Base-by-base conservation (phyloP, 2,329 filamentous ascomycete species). In the Colletotrichum liriopes region DNA sequence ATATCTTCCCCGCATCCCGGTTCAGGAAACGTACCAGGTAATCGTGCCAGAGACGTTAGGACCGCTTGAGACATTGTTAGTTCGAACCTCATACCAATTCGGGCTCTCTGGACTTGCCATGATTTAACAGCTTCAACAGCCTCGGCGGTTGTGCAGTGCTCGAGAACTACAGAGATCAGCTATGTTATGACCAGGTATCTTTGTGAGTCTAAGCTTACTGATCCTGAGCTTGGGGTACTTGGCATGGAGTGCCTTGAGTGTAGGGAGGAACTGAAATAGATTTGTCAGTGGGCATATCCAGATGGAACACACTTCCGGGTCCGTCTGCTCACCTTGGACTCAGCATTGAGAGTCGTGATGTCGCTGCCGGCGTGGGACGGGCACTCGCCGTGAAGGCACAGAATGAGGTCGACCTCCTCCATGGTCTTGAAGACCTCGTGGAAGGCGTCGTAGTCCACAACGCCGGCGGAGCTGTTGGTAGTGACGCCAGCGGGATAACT, bases 341-440 rank as follows among this genome's bases (percentile, higher is more conserved):
- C 93, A 26, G 92, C 92, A 77, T 92, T 93, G 74, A 94, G 84
- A 39, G 90, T 86, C 0, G 88, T 90, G 71, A 89, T 84, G 52
- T 83, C 79, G 59, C 80, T 78, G 3, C 74, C 76, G 16, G 78
- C 77, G 65, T 81, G 79, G 37, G 79, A 81, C 8, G 84, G 92
- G n/a, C 92, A 90, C 83, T 98, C 96, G 75, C 95, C 96, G 81
- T 98, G 95, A n/a, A 98, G 86, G 83, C 98, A 98, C 52, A 97
- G 87, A n/a, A 97, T 89, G 76, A 98, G 86, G 75, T 92, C 91
- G 75, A 95, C 90, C 72, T 91, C 85, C 80, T 98, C 93, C 95
- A 98, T 98, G 75, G 94, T 93, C n/a, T 88, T 89, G 79, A 98
- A 97, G 18, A 96, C 93, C 8, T 91, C 89, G 79, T 93, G 93